phyloP scores from a whole-genome alignment of 2,329 filamentous ascomycete species.

The Xylariales sp. region DNA sequence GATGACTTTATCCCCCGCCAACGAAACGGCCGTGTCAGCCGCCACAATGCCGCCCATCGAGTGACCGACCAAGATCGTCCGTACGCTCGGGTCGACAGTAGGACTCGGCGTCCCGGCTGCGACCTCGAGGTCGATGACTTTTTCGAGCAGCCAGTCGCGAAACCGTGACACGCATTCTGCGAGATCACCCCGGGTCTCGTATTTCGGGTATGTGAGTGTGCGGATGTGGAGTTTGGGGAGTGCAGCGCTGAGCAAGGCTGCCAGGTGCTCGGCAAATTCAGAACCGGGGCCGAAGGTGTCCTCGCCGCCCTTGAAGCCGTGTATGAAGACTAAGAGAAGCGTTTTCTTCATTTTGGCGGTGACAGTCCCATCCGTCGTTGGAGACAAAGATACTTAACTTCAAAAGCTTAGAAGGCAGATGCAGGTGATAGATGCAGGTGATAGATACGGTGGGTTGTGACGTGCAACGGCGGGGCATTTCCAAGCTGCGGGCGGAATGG shows the following conservation, averaged over 20 bases:
- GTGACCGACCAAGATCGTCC: conserved; percentile 26
- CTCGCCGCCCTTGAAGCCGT: conserved; percentile 84
- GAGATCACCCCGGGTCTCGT: conserved; percentile 76
- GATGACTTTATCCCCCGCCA: conserved; percentile 55
- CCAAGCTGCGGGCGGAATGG: neutral
- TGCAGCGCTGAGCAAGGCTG: conserved; percentile 56
- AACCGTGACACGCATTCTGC: conserved; percentile 66
- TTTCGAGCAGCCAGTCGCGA: conserved; percentile 81
- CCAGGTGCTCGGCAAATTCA: conserved; percentile 68
- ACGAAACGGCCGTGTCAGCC: conserved; percentile 75
- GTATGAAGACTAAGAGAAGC: conserved; percentile 75
- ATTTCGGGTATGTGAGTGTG: conserved; percentile 71
- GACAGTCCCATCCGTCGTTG: no score
- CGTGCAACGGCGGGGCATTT: neutral
- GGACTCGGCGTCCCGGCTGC: conserved; percentile 47
- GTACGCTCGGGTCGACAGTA: conserved; percentile 28
- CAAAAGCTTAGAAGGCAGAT: no score
- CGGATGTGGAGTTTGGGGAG: conserved; percentile 66
- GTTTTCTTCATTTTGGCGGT: conserved; percentile 72
- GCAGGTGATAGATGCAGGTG: no score
- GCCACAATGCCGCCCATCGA: conserved; percentile 83
- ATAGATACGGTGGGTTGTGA: conserved; percentile 1
- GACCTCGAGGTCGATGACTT: conserved; percentile 92
- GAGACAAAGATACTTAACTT: no score
- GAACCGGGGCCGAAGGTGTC: conserved; percentile 66